Evolutionary conservation across 2,329 filamentous ascomycete genomes (phyloP).

Genomic region (Cladosporium sp.): DNA sequence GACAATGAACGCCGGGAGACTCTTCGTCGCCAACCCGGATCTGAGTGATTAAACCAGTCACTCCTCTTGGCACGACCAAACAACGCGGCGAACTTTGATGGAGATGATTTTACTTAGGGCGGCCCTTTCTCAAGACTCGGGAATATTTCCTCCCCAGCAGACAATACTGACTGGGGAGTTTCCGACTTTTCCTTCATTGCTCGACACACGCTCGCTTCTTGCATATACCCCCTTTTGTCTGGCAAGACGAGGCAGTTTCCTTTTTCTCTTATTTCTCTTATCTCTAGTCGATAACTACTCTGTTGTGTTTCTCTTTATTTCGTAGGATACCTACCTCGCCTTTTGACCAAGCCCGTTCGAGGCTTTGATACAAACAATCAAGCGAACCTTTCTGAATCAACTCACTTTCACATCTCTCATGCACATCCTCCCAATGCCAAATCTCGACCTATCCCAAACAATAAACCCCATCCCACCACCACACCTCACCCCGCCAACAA

Average conservation of each 20-base stretch:
- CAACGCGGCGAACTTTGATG: background rate
- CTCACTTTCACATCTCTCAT: no score
- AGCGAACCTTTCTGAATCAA: no score
- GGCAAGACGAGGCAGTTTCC: constrained; percentile 3
- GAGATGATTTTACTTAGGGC: background rate
- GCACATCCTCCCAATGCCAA: no score
- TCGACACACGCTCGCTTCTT: constrained; percentile 7
- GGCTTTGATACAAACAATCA: no score
- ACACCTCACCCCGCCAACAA: no score
- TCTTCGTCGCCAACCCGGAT: constrained; percentile 86
- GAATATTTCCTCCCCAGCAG: no score
- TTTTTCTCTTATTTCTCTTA: background rate
- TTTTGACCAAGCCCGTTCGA: no score
- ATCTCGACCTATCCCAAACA: no score
- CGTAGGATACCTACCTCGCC: background rate
- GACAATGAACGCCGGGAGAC: constrained; percentile 63
- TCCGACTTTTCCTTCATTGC: background rate
- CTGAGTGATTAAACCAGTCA: constrained; percentile 40
- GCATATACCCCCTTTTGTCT: constrained; percentile 12
- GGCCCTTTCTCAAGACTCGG: no score
- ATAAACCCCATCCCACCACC: no score
- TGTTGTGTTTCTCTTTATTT: background rate
- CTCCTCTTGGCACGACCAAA: background rate
- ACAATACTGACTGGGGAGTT: no score
- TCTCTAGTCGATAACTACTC: background rate